A percentile compares a stretch with the other conserved stretches of the same genome.
phyloP scores from a whole-genome alignment of 2,329 filamentous ascomycete species.

The Alternaria sp. region DNA sequence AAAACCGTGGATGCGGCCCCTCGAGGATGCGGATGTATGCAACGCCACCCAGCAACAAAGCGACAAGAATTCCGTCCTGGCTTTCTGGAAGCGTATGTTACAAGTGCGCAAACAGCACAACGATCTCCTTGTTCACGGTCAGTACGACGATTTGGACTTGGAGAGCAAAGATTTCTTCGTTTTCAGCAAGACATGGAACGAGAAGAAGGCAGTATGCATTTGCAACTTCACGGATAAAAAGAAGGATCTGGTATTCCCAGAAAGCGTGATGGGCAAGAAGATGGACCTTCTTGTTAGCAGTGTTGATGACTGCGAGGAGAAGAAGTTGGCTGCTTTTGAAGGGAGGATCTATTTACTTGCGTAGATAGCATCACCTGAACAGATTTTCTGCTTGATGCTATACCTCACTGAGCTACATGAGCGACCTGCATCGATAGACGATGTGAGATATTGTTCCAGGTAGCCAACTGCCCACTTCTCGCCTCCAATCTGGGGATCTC shows the following conservation, averaged over 20 bases:
- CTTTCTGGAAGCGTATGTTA: conserved; percentile 69
- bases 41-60: conserved; percentile 65
- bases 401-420: conserved; percentile 7
- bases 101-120: conserved; percentile 63
- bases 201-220: conserved; percentile 39
- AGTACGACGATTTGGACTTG: conserved; percentile 62
- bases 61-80: conserved; percentile 59
- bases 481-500: conserved; percentile 21
- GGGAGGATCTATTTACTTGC: conserved; percentile 41
- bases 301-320: conserved; percentile 25
- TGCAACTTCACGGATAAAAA: conserved; percentile 47
- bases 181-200: conserved; percentile 47
- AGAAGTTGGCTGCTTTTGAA: conserved; percentile 36
- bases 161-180: conserved; percentile 66
- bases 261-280: conserved; percentile 39
- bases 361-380: background rate
- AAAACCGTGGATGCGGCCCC: conserved; percentile 68
- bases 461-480: conserved; percentile 33
- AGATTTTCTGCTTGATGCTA: background rate
- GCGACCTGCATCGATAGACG: conserved; percentile 34
- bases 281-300: conserved; percentile 37
- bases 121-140: conserved; percentile 68
- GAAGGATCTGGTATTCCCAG: conserved; percentile 47
- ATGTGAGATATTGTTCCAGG: conserved; percentile 47
- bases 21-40: conserved; percentile 62